Conservation (phyloP, 805 yeast species). For the Nakazawaea molendinolei region DNA sequence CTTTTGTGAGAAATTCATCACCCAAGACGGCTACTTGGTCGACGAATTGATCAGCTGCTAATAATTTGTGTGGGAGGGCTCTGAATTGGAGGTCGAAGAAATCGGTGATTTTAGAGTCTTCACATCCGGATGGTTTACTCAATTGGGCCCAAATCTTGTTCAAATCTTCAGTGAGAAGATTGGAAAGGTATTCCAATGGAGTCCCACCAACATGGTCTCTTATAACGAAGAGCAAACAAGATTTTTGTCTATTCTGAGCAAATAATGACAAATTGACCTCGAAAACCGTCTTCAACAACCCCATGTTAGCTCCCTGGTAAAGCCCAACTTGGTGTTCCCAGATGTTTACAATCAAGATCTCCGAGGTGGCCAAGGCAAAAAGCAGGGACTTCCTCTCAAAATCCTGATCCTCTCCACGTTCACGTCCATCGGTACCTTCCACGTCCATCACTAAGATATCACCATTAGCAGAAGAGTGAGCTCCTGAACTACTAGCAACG, state of each 20-base stretch:
- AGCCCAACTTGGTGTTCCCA: slow-evolving; percentile 98
- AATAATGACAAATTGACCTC: slow-evolving; percentile 89
- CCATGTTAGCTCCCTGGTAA: slow-evolving; percentile 98
- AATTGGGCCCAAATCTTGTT: slow-evolving; percentile 71
- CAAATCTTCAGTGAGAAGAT: slow-evolving; percentile 66
- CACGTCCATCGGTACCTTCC: slow-evolving; percentile 99
- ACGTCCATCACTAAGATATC: slow-evolving; percentile 83
- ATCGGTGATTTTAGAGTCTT: slow-evolving; percentile 51
- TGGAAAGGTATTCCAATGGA: slow-evolving; percentile 64
- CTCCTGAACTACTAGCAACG: slow-evolving; percentile 23
- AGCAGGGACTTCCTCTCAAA: slow-evolving; percentile 95
- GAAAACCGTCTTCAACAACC: slow-evolving; percentile 86
- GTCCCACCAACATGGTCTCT: slow-evolving; percentile 90
- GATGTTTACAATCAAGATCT: slow-evolving; percentile 81
- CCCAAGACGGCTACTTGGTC: slow-evolving; percentile 59
- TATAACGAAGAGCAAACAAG: slow-evolving; percentile 76
- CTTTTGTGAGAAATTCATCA: slow-evolving; percentile 40
- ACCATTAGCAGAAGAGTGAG: slow-evolving; percentile 11
- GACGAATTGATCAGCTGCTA: slow-evolving; percentile 67
- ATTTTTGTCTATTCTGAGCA: slow-evolving; percentile 52
- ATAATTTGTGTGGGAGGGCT: slow-evolving; percentile 77
- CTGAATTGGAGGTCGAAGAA: slow-evolving; percentile 83
- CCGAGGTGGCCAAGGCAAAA: slow-evolving; percentile 89
- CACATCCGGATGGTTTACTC: slow-evolving; percentile 63
- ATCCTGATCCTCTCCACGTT: slow-evolving; percentile 97